Conservation (phyloP, 768 basidiomycete genomes). For the Cubamyces lactineus region DNA sequence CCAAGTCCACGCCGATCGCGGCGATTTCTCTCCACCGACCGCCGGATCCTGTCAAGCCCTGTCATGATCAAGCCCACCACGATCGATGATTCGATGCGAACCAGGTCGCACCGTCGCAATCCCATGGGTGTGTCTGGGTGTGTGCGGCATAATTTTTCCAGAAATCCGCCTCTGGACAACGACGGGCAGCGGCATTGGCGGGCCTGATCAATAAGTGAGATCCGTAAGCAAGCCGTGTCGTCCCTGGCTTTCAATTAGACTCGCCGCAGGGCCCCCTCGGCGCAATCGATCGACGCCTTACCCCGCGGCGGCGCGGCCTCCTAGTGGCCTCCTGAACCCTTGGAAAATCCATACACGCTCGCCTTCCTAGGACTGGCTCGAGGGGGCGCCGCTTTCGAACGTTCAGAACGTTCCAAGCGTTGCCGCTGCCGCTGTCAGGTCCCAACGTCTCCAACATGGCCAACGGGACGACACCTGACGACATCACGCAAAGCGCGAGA, state of each 20-base stretch:
- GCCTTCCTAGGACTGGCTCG: too few species aligned
- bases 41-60: background rate
- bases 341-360: too few species aligned
- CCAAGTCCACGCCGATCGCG: background rate
- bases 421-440: background rate
- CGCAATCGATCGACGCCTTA: background rate
- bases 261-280: constrained; percentile 5
- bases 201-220: constrained; percentile 13
- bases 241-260: background rate
- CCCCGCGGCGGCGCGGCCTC: too few species aligned
- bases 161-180: background rate
- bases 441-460: too few species aligned
- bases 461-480: too few species aligned
- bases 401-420: background rate
- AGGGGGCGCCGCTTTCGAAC: background rate
- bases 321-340: too few species aligned
- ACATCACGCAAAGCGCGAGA: too few species aligned
- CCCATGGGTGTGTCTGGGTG: too few species aligned
- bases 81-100: too few species aligned
- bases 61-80: constrained; percentile 5
- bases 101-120: too few species aligned
- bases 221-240: background rate
- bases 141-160: background rate
- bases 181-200: background rate
- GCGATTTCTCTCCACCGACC: constrained; percentile 1